Conservation (phyloP, 148 eudicot species). For the Rhododendron vialii region DNA sequence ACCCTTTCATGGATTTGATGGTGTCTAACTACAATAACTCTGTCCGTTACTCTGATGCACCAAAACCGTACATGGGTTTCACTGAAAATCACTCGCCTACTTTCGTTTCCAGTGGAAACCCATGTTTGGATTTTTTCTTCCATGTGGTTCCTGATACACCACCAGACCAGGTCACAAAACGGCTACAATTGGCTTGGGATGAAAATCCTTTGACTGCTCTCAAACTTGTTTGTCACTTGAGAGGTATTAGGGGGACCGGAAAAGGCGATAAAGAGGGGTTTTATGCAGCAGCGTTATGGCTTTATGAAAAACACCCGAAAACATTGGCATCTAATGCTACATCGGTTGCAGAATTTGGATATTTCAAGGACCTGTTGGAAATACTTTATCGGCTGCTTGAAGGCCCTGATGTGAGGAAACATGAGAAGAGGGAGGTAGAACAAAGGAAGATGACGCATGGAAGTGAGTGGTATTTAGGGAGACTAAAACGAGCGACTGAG, state of each 20-base stretch:
- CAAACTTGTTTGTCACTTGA: conserved; percentile 8
- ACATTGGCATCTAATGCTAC: conserved; percentile 5
- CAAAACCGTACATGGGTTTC: conserved; percentile 1
- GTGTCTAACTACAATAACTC: neutral
- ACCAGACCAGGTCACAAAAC: neutral
- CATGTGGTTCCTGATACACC: conserved; percentile 17
- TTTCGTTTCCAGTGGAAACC: conserved; percentile 13
- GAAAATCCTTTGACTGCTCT: conserved; percentile 13
- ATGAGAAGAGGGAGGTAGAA: neutral
- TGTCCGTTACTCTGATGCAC: neutral
- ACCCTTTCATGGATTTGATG: conserved; percentile 12
- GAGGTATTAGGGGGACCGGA: conserved; percentile 13
- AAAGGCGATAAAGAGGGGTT: conserved; percentile 13
- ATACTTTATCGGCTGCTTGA: conserved; percentile 17
- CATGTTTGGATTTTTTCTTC: conserved; percentile 17
- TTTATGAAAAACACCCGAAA: conserved; percentile 9
- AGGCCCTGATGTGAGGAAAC: conserved; percentile 9
- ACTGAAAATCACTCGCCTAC: conserved; percentile 8
- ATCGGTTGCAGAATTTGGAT: conserved; percentile 6
- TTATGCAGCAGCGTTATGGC: conserved; percentile 11
- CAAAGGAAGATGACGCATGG: neutral
- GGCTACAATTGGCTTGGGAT: conserved; percentile 11
- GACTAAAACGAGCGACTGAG: neutral
- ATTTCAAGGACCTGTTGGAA: conserved; percentile 14
- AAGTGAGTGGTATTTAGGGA: neutral